Conservation (phyloP, 2,329 filamentous ascomycete species). For the Thermothelomyces thermophilus region DNA sequence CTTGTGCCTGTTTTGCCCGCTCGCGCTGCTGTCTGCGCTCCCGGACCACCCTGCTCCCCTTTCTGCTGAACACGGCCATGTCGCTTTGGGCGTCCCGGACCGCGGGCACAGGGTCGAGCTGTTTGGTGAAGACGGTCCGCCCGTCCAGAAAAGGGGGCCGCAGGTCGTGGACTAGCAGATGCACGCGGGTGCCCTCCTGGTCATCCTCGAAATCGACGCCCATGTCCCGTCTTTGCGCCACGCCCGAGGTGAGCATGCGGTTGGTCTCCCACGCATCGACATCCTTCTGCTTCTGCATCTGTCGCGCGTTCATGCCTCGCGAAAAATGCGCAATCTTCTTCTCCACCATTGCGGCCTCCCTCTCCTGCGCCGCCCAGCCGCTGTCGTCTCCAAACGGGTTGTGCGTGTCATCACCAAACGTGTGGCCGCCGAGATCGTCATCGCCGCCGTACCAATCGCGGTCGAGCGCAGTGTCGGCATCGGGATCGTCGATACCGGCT, state of each 20-base stretch:
- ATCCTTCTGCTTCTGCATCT: slow-evolving; percentile 82
- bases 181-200: slow-evolving; percentile 80
- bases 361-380: slow-evolving; percentile 63
- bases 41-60: slow-evolving; percentile 87
- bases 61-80: slow-evolving; percentile 96
- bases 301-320: slow-evolving; percentile 61
- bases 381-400: slow-evolving; percentile 80
- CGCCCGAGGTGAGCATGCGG: slow-evolving; percentile 92
- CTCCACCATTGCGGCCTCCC: slow-evolving; percentile 68
- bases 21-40: slow-evolving; percentile 89
- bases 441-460: slow-evolving; percentile 91
- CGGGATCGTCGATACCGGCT: slow-evolving; percentile 56
- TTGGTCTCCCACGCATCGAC: slow-evolving; percentile 99
- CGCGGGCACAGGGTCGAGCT: slow-evolving; percentile 88
- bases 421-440: slow-evolving; percentile 77
- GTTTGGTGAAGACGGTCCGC: slow-evolving; percentile 93
- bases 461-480: slow-evolving; percentile 64
- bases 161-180: slow-evolving; percentile 87
- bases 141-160: slow-evolving; percentile 93
- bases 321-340: slow-evolving; percentile 65
- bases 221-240: slow-evolving; percentile 81
- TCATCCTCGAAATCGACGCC: slow-evolving; percentile 81
- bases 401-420: slow-evolving; percentile 85
- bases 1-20: slow-evolving; percentile 86
- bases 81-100: slow-evolving; percentile 93